A percentile compares a stretch with the other conserved stretches of the same genome.
Evolutionary conservation across 2,329 filamentous ascomycete genomes (phyloP).

Genomic region (Claviceps sp.): DNA sequence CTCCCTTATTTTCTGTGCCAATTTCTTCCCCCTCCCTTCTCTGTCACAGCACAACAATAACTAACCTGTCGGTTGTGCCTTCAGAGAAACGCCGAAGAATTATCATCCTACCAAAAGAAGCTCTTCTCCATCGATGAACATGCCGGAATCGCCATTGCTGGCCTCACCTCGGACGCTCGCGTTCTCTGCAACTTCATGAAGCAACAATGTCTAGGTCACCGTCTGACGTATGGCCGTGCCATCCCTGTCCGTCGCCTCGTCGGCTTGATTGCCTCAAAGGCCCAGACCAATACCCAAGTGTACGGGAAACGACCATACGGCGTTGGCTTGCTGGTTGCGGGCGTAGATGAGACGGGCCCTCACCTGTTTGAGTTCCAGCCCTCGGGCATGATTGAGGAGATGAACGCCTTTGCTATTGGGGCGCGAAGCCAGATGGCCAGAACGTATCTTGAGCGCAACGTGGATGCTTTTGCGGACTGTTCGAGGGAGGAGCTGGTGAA

Average conservation of each 20-base stretch:
- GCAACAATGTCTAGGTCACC: constrained; percentile 90
- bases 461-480: constrained; percentile 67
- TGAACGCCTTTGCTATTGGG: constrained; percentile 90
- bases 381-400: constrained; percentile 90
- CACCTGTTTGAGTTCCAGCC: constrained; percentile 99
- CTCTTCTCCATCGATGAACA: constrained; percentile 94
- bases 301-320: constrained; percentile 95
- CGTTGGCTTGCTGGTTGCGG: constrained; percentile 82
- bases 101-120: constrained; percentile 99
- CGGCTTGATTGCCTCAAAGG: constrained; percentile 85
- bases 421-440: constrained; percentile 94
- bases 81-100: constrained; percentile 95
- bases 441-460: constrained; percentile 87
- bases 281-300: constrained; percentile 94
- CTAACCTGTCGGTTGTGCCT: background rate
- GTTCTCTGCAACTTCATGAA: constrained; percentile 99
- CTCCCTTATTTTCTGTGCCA: background rate
- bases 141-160: constrained; percentile 87
- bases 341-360: constrained; percentile 84
- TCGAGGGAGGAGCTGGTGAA: constrained; percentile 75
- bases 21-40: background rate
- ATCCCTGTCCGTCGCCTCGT: constrained; percentile 86
- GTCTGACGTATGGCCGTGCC: constrained; percentile 87
- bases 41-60: background rate
- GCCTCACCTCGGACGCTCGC: constrained; percentile 91